Conservation (phyloP, 129 eudicot genomes). For the Silybum marianum region DNA sequence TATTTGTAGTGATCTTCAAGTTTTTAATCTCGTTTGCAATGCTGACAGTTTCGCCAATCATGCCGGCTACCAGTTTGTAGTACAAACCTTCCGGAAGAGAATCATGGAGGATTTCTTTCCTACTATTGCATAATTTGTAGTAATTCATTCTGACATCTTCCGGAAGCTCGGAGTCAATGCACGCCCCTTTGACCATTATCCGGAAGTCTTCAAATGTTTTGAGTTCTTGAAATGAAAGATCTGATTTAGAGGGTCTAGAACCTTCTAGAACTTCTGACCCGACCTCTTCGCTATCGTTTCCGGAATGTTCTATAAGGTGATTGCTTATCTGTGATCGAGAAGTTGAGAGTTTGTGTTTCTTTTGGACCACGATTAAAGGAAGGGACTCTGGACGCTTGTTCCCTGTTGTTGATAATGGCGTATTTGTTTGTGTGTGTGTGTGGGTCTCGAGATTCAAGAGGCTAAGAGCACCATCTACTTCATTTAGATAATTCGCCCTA, state of each 20-base stretch:
- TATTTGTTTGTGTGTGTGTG: constrained; percentile 10
- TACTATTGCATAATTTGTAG: constrained; percentile 57
- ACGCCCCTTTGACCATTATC: constrained; percentile 49
- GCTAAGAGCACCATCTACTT: constrained; percentile 43
- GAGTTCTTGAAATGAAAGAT: constrained; percentile 35
- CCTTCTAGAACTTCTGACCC: constrained; percentile 32
- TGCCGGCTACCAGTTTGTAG: constrained; percentile 49
- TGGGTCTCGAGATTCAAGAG: constrained; percentile 35
- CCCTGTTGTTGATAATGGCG: constrained; percentile 16
- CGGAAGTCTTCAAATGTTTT: constrained; percentile 55
- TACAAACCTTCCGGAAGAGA: constrained; percentile 46
- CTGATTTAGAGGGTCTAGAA: constrained; percentile 17
- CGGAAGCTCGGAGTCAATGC: constrained; percentile 67
- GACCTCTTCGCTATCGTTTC: constrained; percentile 25
- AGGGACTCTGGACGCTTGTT: constrained; percentile 24
- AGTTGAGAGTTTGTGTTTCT: constrained; percentile 14
- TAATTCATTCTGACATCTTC: constrained; percentile 49
- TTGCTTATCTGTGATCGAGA: constrained; percentile 4
- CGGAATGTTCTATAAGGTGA: constrained; percentile 20
- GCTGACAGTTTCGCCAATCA: constrained; percentile 59
- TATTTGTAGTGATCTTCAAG: constrained; percentile 46
- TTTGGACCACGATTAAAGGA: background rate
- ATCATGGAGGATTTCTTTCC: constrained; percentile 57
- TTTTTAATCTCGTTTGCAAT: constrained; percentile 56
- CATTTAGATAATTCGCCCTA: constrained; percentile 35